A percentile compares a stretch with the other conserved stretches of the same genome.
Conservation (phyloP, 768 basidiomycete species). For the Clitopilus passeckerianus region DNA sequence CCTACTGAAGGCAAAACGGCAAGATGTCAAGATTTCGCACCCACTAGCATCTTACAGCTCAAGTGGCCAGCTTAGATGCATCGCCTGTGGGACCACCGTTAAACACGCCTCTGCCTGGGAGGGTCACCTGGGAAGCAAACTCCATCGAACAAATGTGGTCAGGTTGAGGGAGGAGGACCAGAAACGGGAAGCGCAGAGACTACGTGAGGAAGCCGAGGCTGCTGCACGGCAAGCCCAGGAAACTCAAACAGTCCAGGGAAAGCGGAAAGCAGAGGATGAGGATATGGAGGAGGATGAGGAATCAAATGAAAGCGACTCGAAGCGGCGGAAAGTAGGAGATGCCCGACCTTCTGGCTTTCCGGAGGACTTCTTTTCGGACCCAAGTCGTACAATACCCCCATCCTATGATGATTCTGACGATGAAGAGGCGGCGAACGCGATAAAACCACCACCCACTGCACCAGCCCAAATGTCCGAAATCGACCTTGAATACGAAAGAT, state of each 20-base stretch:
- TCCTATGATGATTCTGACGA: conserved; percentile 38
- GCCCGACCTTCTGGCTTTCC: conserved; percentile 37
- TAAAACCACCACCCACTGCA: conserved; percentile 8
- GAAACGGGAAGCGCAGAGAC: conserved; percentile 27
- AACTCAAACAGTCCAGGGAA: conserved; percentile 25
- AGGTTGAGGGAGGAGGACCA: conserved; percentile 54
- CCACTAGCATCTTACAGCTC: conserved; percentile 67
- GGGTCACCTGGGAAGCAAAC: conserved; percentile 79
- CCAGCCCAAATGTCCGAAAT: conserved; percentile 27
- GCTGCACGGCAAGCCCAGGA: conserved; percentile 18
- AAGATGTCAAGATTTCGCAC: conserved; percentile 68
- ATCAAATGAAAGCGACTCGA: conserved; percentile 22
- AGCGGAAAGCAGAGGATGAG: conserved; percentile 28
- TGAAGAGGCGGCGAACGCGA: conserved; percentile 14
- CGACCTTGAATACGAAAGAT: conserved; percentile 71
- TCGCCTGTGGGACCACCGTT: conserved; percentile 54
- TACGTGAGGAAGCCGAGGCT: conserved; percentile 27
- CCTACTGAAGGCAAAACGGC: conserved; percentile 78
- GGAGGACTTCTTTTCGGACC: conserved; percentile 78
- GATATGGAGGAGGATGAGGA: conserved; percentile 10
- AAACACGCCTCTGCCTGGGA: conserved; percentile 86
- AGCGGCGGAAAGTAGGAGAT: conserved; percentile 11
- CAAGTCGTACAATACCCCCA: conserved; percentile 42
- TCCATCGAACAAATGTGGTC: conserved; percentile 63
- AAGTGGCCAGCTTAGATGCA: conserved; percentile 65